phyloP scores from a whole-genome alignment of 1,284 basidiomycete genomes.

The Cryptococcus sp. region DNA sequence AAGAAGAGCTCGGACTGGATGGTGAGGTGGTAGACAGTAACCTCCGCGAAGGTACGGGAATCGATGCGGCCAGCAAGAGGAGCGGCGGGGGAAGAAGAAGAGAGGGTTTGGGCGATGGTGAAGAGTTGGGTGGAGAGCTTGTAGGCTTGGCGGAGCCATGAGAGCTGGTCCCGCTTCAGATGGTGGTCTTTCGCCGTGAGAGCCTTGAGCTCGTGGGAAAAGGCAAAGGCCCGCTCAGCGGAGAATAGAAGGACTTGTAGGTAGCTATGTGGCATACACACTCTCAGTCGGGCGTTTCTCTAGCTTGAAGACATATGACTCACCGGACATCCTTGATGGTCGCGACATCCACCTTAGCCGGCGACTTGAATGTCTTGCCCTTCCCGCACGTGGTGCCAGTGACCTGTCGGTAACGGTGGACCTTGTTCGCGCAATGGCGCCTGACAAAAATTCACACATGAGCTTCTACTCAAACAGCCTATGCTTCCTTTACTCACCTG shows the following conservation, averaged over 20 bases:
- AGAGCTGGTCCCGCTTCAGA: slow-evolving; percentile 40
- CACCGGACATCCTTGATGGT: slow-evolving; percentile 74
- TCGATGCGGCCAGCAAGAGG: slow-evolving; percentile 13
- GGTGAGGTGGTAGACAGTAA: slow-evolving; percentile 49
- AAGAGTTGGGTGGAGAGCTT: slow-evolving; percentile 76
- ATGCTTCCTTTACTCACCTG: slow-evolving; percentile 54
- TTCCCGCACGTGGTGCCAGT: slow-evolving; percentile 84
- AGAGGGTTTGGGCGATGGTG: slow-evolving; percentile 66
- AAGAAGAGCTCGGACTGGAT: slow-evolving; percentile 51
- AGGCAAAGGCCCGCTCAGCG: slow-evolving; percentile 86
- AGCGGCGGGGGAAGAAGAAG: slow-evolving; percentile 2
- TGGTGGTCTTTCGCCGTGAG: slow-evolving; percentile 24
- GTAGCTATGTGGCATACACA: slow-evolving; percentile 22
- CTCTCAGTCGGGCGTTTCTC: background rate
- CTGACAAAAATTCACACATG: slow-evolving; percentile 49
- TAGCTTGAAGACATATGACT: no score
- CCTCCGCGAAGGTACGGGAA: slow-evolving; percentile 43
- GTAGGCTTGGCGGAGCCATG: slow-evolving; percentile 76
- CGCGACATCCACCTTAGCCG: slow-evolving; percentile 62
- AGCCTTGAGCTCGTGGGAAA: slow-evolving; percentile 73
- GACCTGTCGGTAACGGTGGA: slow-evolving; percentile 77
- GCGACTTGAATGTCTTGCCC: slow-evolving; percentile 82
- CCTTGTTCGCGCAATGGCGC: slow-evolving; percentile 84
- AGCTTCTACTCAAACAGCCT: background rate
- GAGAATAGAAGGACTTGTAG: slow-evolving; percentile 81